Percentiles rank a stretch among this genome's conserved stretches.
phyloP scores from a whole-genome alignment of 192 early-diverging fungal genomes.

The Funneliformis mosseae region DNA sequence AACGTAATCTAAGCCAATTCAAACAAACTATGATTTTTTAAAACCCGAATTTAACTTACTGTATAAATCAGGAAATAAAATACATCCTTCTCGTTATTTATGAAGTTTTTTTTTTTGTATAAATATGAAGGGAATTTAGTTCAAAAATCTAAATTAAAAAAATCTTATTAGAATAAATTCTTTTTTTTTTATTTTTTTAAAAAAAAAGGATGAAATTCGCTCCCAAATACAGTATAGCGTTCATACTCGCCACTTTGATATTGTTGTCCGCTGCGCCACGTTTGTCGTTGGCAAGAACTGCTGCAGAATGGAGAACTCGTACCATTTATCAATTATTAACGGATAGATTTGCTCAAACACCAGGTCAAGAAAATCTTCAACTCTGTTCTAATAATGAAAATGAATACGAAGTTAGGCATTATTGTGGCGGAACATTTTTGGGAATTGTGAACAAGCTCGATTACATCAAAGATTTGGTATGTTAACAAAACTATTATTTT shows the following conservation, averaged over 20 bases:
- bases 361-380: conserved; percentile 30
- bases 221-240: background rate
- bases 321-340: conserved; percentile 54
- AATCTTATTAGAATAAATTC: too few species aligned
- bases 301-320: conserved; percentile 41
- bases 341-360: conserved; percentile 46
- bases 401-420: conserved; percentile 33
- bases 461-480: conserved; percentile 43
- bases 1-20: too few species aligned
- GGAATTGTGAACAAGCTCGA: conserved; percentile 47
- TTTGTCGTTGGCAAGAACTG: background rate
- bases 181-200: too few species aligned
- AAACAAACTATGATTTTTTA: too few species aligned
- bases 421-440: conserved; percentile 52
- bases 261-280: background rate
- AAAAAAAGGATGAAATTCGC: too few species aligned
- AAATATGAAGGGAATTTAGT: too few species aligned
- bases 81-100: too few species aligned
- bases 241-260: background rate
- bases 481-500: background rate
- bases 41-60: too few species aligned
- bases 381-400: conserved; percentile 6
- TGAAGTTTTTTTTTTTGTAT: too few species aligned
- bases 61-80: too few species aligned
- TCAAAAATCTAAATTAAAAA: too few species aligned